These are phyloP conservation scores for Ettlia oleoabundans DNA, from an alignment of 139 green algal genomes.

Conservation along the genomic window DNA sequence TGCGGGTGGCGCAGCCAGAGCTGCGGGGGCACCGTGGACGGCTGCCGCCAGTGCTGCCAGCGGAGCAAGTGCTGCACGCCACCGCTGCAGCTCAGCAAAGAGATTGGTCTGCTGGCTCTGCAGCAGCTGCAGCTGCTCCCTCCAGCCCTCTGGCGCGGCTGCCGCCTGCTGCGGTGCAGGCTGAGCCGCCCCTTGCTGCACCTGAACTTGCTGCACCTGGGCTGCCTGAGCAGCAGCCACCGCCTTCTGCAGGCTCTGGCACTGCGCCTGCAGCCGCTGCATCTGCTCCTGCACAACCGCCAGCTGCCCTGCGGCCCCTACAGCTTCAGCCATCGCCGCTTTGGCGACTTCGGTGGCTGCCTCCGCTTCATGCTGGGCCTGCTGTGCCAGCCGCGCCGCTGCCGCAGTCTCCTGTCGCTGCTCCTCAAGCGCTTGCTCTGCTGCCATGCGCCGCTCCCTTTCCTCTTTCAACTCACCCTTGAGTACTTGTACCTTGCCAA, in stretches of 20 bases:
- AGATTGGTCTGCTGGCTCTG: not conserved
- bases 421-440: not conserved
- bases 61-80: not conserved
- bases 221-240: not conserved
- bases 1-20: not conserved
- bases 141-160: not conserved
- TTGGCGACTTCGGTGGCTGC: not conserved
- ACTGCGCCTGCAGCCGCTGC: constrained; percentile 2
- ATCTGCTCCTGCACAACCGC: not conserved
- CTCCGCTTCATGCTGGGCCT: not conserved
- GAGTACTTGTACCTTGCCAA: too few relatives aligned
- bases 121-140: not conserved
- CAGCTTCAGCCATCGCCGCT: not conserved
- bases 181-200: too few relatives aligned
- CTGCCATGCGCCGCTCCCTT: not conserved
- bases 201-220: too few relatives aligned
- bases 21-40: too few relatives aligned
- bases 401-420: not conserved
- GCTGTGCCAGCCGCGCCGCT: not conserved
- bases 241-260: not conserved
- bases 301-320: not conserved
- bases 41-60: constrained; percentile 6
- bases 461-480: not conserved
- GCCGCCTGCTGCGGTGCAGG: not conserved
- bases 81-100: not conserved